Percentiles rank a stretch among this genome's conserved stretches.
Evolutionary conservation across 257 asterid genomes (phyloP).

Genomic region (Nicotiana paniculata): DNA sequence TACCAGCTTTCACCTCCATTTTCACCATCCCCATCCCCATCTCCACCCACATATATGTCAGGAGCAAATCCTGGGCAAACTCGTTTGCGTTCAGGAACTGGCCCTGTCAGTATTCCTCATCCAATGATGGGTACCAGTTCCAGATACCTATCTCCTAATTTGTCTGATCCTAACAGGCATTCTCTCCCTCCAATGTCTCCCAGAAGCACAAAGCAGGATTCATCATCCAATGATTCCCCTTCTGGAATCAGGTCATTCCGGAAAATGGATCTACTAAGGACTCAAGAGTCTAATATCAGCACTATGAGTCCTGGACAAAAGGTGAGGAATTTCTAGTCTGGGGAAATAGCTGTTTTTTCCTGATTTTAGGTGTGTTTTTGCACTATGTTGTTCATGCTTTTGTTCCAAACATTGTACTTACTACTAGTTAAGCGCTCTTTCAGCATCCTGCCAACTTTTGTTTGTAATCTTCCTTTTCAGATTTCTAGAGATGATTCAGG

Average conservation of each 20-base stretch:
- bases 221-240: constrained; percentile 81
- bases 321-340: constrained; percentile 35
- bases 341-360: constrained; percentile 4
- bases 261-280: constrained; percentile 56
- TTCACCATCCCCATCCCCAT: constrained; percentile 82
- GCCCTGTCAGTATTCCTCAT: constrained; percentile 91
- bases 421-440: neutral
- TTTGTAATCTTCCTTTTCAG: constrained; percentile 26
- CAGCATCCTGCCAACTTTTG: neutral
- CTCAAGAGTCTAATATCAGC: constrained; percentile 52
- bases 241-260: constrained; percentile 60
- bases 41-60: constrained; percentile 61
- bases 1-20: constrained; percentile 86
- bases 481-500: constrained; percentile 93
- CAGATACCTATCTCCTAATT: constrained; percentile 73
- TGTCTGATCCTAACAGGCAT: constrained; percentile 76
- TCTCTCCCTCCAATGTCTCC: constrained; percentile 93
- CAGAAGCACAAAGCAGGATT: constrained; percentile 54
- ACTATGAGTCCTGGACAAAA: constrained; percentile 49
- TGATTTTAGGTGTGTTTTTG: constrained; percentile 14
- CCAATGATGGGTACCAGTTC: constrained; percentile 72
- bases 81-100: constrained; percentile 59
- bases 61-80: constrained; percentile 34
- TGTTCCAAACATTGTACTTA: neutral
- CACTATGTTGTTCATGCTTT: neutral